These are phyloP conservation scores for Carex arenaria DNA, from an alignment of 202 grass and related monocot species.

Conservation along the genomic window DNA sequence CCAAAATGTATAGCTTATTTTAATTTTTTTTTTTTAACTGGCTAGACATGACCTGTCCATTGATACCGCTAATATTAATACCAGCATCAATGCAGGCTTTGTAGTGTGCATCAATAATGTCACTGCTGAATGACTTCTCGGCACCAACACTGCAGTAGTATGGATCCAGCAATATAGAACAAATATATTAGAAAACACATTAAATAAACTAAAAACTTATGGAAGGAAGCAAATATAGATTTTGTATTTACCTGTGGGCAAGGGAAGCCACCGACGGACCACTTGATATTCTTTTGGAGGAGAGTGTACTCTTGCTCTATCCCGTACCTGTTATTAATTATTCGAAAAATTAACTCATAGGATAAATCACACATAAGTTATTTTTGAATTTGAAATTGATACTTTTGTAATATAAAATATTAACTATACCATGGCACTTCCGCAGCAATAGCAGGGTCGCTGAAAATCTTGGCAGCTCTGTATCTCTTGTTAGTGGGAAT, in stretches of 20 bases:
- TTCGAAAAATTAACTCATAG: neutral
- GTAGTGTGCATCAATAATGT: conserved; percentile 88
- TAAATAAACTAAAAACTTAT: conserved; percentile 2
- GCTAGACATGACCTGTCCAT: conserved; percentile 94
- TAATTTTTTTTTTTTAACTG: conserved; percentile 37
- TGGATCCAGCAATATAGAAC: conserved; percentile 46
- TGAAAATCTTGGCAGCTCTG: conserved; percentile 80
- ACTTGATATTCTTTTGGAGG: conserved; percentile 78
- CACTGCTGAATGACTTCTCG: conserved; percentile 48
- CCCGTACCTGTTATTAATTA: conserved; percentile 56
- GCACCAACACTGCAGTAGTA: conserved; percentile 83
- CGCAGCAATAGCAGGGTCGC: conserved; percentile 52
- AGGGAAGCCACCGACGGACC: conserved; percentile 99
- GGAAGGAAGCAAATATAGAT: neutral
- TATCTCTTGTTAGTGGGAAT: conserved; percentile 88
- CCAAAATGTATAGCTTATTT: neutral
- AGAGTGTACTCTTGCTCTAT: conserved; percentile 99
- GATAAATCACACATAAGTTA: neutral
- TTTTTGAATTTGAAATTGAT: neutral
- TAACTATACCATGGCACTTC: conserved; percentile 68
- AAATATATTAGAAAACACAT: neutral
- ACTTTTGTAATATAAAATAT: neutral
- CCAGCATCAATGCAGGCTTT: conserved; percentile 87
- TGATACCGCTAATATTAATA: conserved; percentile 93
- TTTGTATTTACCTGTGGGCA: conserved; percentile 66